Base-by-base conservation (phyloP, 2,329 filamentous ascomycete species). In the Rhinocladiella mackenziei region DNA sequence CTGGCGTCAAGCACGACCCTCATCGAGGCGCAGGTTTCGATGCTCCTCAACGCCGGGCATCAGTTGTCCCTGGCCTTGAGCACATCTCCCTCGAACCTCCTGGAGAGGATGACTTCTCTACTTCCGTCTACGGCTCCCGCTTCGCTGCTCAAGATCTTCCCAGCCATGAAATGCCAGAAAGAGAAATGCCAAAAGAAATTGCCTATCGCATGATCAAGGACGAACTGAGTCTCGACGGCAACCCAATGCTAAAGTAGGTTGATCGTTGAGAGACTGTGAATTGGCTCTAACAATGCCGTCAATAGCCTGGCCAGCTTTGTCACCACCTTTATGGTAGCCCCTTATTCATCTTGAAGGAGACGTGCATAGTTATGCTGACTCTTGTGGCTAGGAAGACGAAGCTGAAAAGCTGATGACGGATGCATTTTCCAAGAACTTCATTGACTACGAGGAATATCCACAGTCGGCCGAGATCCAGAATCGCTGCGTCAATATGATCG, bases 131-230 rank as follows among this genome's bases (percentile, higher is more conserved):
- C 62, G 91, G 89, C 61, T 89, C 85, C 51, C 80, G 76, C 53
- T 96, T 88, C 62, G 91, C 91, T 15, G 77, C 78, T 22, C 72
- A 84, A 61, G 87, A 94, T 59, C 74, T 97, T 30, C 89, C 89
- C 19, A 79, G 77, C 61, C 74, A 85, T 61, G 84, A 89, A 70
- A 96, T 97, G 80, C 89, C 91, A 1, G 88, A 95, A 58, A 60
- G 69, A 14, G 86, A 94, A 68, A 95, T 96, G 89, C 91, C 91
- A 32, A 81, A 79, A 57, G 86, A 94, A 56, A 78, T 95, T 39
- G 91, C 91, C n/a, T 95, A 96, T 66, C 83, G 89, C 36, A 85
- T 96, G 86, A 96, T 96, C 74, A 91, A 88, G 73, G 91, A 96
- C 64, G 87, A 95, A 62, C 74, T 96, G 54, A 92, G 86, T 53